phyloP scores from a whole-genome alignment of 768 basidiomycete species.

The Mrakia gelida region DNA sequence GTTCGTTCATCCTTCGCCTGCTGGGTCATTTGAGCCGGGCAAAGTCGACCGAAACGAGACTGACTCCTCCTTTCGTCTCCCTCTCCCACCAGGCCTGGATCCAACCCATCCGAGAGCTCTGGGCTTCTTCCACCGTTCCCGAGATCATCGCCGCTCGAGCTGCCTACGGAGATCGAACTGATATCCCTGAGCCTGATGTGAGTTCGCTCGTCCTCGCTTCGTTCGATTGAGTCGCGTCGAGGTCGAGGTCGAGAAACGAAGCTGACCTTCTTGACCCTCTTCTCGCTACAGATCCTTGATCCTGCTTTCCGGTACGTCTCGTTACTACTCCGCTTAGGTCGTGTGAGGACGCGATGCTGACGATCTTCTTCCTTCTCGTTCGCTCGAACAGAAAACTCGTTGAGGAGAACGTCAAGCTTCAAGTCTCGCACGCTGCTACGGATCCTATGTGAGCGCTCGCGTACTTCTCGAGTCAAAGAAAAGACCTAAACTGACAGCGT shows the following conservation, averaged over 20 bases:
- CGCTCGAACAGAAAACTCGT: neutral
- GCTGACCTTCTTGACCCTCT: neutral
- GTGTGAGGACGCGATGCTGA: neutral
- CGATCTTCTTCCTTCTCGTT: neutral
- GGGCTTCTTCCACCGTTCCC: neutral
- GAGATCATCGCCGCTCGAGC: conserved; percentile 7
- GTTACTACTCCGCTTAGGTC: neutral
- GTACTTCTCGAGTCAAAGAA: too few species aligned
- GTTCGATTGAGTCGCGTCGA: neutral
- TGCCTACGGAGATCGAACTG: neutral
- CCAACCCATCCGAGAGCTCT: conserved; percentile 12
- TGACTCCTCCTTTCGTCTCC: neutral
- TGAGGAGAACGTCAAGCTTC: neutral
- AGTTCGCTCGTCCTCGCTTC: neutral
- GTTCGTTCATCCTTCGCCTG: neutral
- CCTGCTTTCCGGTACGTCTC: conserved; percentile 1
- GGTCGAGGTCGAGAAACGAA: neutral
- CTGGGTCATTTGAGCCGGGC: too few species aligned
- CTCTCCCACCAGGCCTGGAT: neutral
- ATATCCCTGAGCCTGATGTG: neutral
- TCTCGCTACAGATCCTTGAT: neutral
- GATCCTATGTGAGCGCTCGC: neutral
- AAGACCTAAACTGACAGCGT: too few species aligned
- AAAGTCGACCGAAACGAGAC: too few species aligned
- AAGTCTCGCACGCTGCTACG: neutral